A percentile compares a stretch with the other conserved stretches of the same genome.
Conservation (phyloP, 2,329 filamentous ascomycete species). For the Elsinoe arachidis region DNA sequence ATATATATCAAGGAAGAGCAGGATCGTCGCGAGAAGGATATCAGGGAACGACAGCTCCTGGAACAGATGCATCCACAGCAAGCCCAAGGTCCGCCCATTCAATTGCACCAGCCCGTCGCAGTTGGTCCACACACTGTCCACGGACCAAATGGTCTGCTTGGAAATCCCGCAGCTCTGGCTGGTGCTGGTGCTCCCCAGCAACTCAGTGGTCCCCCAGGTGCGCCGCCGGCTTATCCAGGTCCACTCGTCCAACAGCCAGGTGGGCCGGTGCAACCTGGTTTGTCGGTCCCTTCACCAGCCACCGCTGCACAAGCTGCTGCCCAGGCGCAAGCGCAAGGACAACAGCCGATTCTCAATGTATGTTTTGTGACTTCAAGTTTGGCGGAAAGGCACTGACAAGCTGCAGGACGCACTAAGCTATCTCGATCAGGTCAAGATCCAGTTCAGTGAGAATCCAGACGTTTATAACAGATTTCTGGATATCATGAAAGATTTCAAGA, state of each 20-base stretch:
- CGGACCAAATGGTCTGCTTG: conserved; percentile 78
- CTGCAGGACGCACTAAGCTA: conserved; percentile 78
- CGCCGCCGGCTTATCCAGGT: conserved; percentile 52
- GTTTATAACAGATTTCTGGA: conserved; percentile 96
- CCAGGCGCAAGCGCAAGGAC: conserved; percentile 66
- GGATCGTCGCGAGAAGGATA: conserved; percentile 50
- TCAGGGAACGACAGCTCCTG: conserved; percentile 58
- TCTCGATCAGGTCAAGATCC: conserved; percentile 95
- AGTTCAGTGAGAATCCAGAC: conserved; percentile 92
- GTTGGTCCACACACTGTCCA: conserved; percentile 72
- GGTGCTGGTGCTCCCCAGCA: conserved; percentile 34
- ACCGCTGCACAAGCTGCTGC: conserved; percentile 31
- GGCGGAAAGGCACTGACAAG: neutral
- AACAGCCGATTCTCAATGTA: conserved; percentile 72
- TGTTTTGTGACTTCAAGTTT: conserved; percentile 8
- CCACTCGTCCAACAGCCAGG: conserved; percentile 47
- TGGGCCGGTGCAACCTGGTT: conserved; percentile 39
- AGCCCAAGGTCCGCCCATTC: conserved; percentile 77
- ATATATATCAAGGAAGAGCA: conserved; percentile 51
- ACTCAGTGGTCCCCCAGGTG: conserved; percentile 47
- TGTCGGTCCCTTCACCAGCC: conserved; percentile 34
- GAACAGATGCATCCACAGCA: conserved; percentile 70
- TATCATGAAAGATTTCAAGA: conserved; percentile 99
- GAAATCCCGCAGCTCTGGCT: conserved; percentile 46
- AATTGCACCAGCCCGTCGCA: conserved; percentile 89